Percentiles rank a stretch among this genome's conserved stretches.
Evolutionary conservation across 2,329 filamentous ascomycete genomes (phyloP).

Genomic region (Zymoseptoria passerinii): DNA sequence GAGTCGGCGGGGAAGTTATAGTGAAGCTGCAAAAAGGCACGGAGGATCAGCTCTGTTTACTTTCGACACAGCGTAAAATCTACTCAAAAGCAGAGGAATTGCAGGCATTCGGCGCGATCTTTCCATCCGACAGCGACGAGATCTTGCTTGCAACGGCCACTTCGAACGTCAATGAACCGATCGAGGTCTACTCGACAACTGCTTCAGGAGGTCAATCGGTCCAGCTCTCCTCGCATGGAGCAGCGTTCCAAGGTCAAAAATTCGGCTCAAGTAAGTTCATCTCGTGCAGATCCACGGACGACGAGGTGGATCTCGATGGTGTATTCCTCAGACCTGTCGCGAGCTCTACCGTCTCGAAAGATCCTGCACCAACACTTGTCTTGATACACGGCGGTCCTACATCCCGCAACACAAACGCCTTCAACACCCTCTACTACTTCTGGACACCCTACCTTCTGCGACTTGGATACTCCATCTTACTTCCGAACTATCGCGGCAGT

Average conservation of each 20-base stretch:
- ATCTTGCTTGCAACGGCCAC: conserved; percentile 23
- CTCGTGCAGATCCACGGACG: conserved; percentile 24
- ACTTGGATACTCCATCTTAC: conserved; percentile 33
- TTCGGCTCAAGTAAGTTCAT: conserved; percentile 22
- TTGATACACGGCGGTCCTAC: conserved; percentile 33
- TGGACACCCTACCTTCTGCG: conserved; percentile 29
- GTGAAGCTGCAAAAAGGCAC: conserved; percentile 17
- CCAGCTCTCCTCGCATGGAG: conserved; percentile 19
- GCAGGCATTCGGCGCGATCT: conserved; percentile 14
- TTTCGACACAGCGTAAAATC: conserved; percentile 6
- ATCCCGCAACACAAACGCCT: conserved; percentile 22
- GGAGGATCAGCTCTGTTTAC: conserved; percentile 15
- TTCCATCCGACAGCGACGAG: conserved; percentile 15
- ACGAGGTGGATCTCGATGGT: conserved; percentile 24
- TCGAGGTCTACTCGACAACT: conserved; percentile 27
- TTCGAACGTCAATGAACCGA: conserved; percentile 22
- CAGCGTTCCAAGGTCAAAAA: conserved; percentile 8
- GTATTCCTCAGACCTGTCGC: conserved; percentile 22
- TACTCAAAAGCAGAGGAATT: conserved; percentile 7
- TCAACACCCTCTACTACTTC: conserved; percentile 24
- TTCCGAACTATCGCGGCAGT: conserved; percentile 35
- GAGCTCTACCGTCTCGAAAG: conserved; percentile 1
- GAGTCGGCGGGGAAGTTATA: conserved; percentile 11
- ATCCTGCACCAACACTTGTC: conserved; percentile 29
- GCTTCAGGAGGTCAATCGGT: conserved; percentile 12